A percentile compares a stretch with the other conserved stretches of the same genome.
phyloP scores from a whole-genome alignment of 345 rosid species.

The Bruguiera parviflora region DNA sequence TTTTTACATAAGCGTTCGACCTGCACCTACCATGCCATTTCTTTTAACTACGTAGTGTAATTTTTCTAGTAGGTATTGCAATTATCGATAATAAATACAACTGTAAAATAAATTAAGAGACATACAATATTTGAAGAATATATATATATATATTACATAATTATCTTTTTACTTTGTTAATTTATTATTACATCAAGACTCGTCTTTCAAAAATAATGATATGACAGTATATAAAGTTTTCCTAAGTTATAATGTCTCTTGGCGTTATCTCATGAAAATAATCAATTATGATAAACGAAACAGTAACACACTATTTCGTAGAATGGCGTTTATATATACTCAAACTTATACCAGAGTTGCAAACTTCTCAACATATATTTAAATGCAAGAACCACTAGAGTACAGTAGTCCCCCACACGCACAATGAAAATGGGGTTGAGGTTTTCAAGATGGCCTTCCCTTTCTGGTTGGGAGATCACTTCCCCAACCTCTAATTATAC shows the following conservation, averaged over 20 bases:
- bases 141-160: too few relatives aligned
- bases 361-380: not conserved
- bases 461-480: slow-evolving; percentile 17
- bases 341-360: not conserved
- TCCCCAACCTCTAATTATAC: slow-evolving; percentile 13
- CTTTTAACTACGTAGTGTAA: too few relatives aligned
- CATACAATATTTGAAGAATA: too few relatives aligned
- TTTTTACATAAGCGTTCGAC: too few relatives aligned
- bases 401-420: not conserved
- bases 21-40: too few relatives aligned
- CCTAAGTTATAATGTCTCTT: not conserved
- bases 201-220: too few relatives aligned
- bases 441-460: slow-evolving; percentile 8
- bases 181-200: too few relatives aligned
- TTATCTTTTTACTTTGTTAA: too few relatives aligned
- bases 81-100: too few relatives aligned
- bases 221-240: too few relatives aligned
- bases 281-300: not conserved
- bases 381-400: slow-evolving; percentile 17
- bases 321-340: slow-evolving; percentile 7
- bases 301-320: slow-evolving; percentile 11
- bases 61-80: too few relatives aligned
- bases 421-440: not conserved
- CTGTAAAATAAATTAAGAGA: too few relatives aligned
- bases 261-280: not conserved